Evolutionary conservation across 2,329 filamentous ascomycete genomes (phyloP).

Genomic region (Hypoxylon sp.): DNA sequence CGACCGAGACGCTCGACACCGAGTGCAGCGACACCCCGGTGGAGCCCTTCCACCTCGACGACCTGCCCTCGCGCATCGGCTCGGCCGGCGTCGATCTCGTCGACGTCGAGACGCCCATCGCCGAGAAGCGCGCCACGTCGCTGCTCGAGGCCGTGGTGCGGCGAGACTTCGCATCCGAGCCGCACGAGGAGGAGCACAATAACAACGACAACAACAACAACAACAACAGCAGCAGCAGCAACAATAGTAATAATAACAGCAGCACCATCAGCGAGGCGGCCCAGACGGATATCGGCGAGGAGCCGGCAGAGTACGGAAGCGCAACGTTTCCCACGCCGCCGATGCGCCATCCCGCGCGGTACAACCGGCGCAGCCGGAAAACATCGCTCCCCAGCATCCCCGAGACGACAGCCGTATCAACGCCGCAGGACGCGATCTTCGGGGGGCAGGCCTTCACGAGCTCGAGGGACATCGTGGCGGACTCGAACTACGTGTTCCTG

Average conservation of each 20-base stretch:
- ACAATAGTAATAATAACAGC: too few relatives aligned
- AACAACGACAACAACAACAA: too few relatives aligned
- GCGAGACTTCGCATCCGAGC: constrained; percentile 40
- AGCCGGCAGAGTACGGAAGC: constrained; percentile 32
- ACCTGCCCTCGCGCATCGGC: constrained; percentile 54
- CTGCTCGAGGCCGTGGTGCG: constrained; percentile 37
- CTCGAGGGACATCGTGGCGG: constrained; percentile 39
- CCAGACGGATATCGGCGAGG: constrained; percentile 21
- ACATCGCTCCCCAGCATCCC: constrained; percentile 44
- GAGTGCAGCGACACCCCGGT: constrained; percentile 53
- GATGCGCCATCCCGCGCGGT: constrained; percentile 41
- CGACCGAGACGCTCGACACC: constrained; percentile 44
- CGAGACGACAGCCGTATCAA: constrained; percentile 31
- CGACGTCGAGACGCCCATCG: constrained; percentile 41
- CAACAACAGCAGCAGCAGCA: too few relatives aligned
- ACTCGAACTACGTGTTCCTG: constrained; percentile 58
- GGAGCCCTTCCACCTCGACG: constrained; percentile 61
- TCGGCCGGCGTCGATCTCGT: constrained; percentile 49
- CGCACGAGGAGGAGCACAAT: constrained; percentile 24
- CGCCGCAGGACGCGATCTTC: constrained; percentile 34
- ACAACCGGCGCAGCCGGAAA: constrained; percentile 37
- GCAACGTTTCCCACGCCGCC: constrained; percentile 46
- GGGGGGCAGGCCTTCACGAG: constrained; percentile 21
- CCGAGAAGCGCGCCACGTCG: constrained; percentile 41
- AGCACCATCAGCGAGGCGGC: constrained; percentile 11